Evolutionary conservation across 2,329 filamentous ascomycete species (phyloP), one percentile per base, ranked within the genome.

Genomic region (Fusarium sp.): DNA sequence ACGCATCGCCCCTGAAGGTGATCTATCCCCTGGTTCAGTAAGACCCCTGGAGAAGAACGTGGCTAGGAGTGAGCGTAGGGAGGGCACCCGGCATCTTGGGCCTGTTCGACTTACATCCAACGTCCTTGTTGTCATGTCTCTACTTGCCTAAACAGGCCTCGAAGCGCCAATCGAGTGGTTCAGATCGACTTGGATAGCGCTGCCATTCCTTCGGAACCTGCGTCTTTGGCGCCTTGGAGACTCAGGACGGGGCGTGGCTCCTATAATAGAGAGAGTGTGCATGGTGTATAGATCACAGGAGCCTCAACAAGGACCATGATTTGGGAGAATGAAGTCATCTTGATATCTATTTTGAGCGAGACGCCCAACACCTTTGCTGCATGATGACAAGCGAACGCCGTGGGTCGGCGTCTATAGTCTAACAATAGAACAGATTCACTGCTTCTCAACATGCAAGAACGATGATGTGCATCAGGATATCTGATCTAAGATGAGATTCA

Each of bases 271-370:
- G 37, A 68, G 64, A 47, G 47, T 37, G 55, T 43, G 49, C 66
- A 74, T 69, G 46, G 37, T 20, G 20, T 30, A 25, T 48, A 59
- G 62, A 62, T 69, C 72, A 68, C 66, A 65, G 54, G 71, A 57
- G 50, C 55, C 48, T 64, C 53, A 63, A 47, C 34, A 41, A 46
- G 41, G 50, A 32, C 48, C 48, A 59, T 61, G 48, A 55, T 51
- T 59, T 59, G 60, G 43, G 61, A 61, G 30, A 56, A 57, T 41
- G 58, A 60, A 61, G 59, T 41, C 63, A 48, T 62, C 30, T 20
- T 27, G 32, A 41, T 28, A 41, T 20, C 18, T 40, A 23, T 55
- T 47, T 46, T 55, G 43, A 48, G 71, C 61, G 70, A 74, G 71
- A 74, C 66, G 72, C 72, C 69, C 41, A 43, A 47, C 47, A 48